Percentiles rank a stretch among this genome's conserved stretches.
phyloP scores from a whole-genome alignment of 352 stramenopile species.

The Elongisporangium prolatum region DNA sequence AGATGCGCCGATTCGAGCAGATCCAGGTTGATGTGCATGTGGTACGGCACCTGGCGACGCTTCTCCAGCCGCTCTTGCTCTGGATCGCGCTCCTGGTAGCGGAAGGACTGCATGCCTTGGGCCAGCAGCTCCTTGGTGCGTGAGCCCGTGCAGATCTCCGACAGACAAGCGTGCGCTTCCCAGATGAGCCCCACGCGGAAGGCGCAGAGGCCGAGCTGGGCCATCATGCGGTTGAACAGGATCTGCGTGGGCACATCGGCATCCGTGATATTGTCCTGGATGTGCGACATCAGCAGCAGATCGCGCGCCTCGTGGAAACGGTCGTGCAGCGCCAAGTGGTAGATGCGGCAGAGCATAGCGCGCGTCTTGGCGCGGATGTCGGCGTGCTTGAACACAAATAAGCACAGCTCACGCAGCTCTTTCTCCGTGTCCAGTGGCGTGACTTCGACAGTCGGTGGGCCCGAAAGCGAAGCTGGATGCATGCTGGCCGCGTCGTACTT shows the following conservation, averaged over 20 bases:
- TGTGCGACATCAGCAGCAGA: conserved; percentile 97
- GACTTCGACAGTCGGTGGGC: conserved; percentile 67
- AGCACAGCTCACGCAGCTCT: conserved; percentile 86
- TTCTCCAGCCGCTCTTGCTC: conserved; percentile 98
- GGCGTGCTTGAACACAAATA: conserved; percentile 93
- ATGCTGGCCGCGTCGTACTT: conserved; percentile 52
- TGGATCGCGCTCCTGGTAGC: conserved; percentile 91
- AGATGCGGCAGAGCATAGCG: conserved; percentile 98
- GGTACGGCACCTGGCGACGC: conserved; percentile 96
- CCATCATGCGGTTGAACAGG: conserved; percentile 96
- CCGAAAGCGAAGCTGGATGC: conserved; percentile 71
- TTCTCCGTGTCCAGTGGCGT: conserved; percentile 66
- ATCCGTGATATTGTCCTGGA: conserved; percentile 95
- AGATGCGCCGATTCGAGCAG: conserved; percentile 97
- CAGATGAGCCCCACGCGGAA: conserved; percentile 95
- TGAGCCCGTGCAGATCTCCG: conserved; percentile 93
- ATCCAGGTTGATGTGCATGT: conserved; percentile 99
- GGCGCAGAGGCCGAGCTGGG: conserved; percentile 92
- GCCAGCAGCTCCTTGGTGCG: conserved; percentile 96
- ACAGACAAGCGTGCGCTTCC: conserved; percentile 96
- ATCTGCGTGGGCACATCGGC: conserved; percentile 95
- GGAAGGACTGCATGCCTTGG: conserved; percentile 92
- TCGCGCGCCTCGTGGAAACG: conserved; percentile 98
- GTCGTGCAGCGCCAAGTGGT: conserved; percentile 97
- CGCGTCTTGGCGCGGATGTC: conserved; percentile 92